Evolutionary conservation across 1,284 basidiomycete species (phyloP).

Genomic region (Austroboletus niveus): DNA sequence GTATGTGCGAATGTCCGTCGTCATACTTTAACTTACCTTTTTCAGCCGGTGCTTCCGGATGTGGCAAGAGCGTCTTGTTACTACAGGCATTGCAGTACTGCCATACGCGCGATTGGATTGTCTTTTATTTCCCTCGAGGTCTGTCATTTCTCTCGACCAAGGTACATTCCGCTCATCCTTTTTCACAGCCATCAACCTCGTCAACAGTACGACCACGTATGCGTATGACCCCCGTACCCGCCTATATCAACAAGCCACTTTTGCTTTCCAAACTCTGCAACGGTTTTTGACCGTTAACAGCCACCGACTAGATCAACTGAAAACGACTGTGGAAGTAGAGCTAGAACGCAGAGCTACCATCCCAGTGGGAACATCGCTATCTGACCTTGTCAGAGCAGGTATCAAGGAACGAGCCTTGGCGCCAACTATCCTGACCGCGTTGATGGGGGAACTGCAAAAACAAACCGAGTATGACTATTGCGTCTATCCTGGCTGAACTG

Average conservation of each 20-base stretch:
- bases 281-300: slow-evolving; percentile 58
- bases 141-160: slow-evolving; percentile 1
- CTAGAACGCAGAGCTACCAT: slow-evolving; percentile 49
- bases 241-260: slow-evolving; percentile 77
- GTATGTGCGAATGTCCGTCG: slow-evolving; percentile 39
- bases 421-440: slow-evolving; percentile 60
- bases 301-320: slow-evolving; percentile 39
- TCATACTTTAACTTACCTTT: not conserved
- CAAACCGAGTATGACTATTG: slow-evolving; percentile 58
- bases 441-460: slow-evolving; percentile 63
- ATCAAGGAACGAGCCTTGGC: slow-evolving; percentile 54
- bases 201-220: slow-evolving; percentile 78
- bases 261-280: slow-evolving; percentile 58
- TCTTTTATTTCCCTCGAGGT: slow-evolving; percentile 88
- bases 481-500: not conserved
- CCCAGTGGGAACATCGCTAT: slow-evolving; percentile 48
- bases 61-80: slow-evolving; percentile 83
- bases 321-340: slow-evolving; percentile 40
- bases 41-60: slow-evolving; percentile 73
- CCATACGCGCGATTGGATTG: slow-evolving; percentile 72
- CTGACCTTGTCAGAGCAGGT: slow-evolving; percentile 60
- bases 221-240: slow-evolving; percentile 73
- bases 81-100: slow-evolving; percentile 82
- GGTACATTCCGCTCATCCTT: not conserved
- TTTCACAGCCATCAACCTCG: slow-evolving; percentile 59